Percentiles rank a stretch among this genome's conserved stretches.
Conservation (phyloP, 2,329 filamentous ascomycete species). For the Epichloe uncinata region DNA sequence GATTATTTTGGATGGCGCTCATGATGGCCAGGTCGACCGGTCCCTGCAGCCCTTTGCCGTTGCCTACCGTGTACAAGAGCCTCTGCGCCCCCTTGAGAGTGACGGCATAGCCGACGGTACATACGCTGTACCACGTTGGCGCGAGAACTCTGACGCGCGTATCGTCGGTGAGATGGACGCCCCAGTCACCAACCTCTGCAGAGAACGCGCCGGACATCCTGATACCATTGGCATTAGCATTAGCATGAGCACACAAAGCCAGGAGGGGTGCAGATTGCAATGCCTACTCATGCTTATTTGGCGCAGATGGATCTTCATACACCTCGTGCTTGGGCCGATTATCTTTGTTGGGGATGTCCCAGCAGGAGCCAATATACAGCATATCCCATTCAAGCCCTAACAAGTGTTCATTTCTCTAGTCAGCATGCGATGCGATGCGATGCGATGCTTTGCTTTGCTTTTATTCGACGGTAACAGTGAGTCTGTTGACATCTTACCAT, state of each 20-base stretch:
- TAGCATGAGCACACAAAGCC: no score
- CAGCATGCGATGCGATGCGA: no score
- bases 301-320: neutral
- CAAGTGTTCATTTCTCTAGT: no score
- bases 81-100: neutral
- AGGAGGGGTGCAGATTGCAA: no score
- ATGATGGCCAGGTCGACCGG: conserved; percentile 3
- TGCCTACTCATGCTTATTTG: neutral
- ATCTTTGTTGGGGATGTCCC: conserved; percentile 1
- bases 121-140: conserved; percentile 1
- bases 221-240: neutral
- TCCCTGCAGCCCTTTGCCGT: neutral
- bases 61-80: conserved; percentile 1
- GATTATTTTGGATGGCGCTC: neutral
- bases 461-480: no score
- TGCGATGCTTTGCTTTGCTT: no score
- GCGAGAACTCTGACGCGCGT: neutral
- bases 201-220: neutral
- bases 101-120: conserved; percentile 1
- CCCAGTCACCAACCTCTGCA: neutral
- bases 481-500: neutral
- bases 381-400: conserved; percentile 1
- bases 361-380: conserved; percentile 1
- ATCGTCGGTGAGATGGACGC: neutral
- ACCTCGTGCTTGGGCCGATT: neutral